These are phyloP conservation scores for Novakomyces olei DNA, from an alignment of 805 yeast species.

Conservation along the genomic window DNA sequence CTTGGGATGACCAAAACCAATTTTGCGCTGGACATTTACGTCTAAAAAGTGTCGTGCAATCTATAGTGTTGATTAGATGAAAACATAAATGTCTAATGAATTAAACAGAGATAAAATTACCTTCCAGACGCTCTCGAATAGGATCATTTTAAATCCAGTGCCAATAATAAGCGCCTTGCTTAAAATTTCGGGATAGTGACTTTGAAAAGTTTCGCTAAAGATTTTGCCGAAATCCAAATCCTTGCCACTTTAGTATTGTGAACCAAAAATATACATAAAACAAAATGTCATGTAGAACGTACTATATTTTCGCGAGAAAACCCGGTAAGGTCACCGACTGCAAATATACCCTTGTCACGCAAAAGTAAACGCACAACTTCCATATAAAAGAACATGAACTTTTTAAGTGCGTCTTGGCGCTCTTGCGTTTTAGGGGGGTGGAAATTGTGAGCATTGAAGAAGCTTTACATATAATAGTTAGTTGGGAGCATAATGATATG, in stretches of 20 bases:
- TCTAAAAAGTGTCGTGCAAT: constrained; percentile 1
- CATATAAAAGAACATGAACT: neutral
- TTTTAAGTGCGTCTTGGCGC: neutral
- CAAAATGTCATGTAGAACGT: too few relatives aligned
- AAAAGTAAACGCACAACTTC: constrained; percentile 1
- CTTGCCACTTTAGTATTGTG: too few relatives aligned
- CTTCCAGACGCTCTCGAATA: constrained; percentile 1
- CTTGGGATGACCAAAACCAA: constrained; percentile 1
- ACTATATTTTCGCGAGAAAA: constrained; percentile 2
- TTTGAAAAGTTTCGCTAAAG: constrained; percentile 2
- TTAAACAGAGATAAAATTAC: too few relatives aligned
- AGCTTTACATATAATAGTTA: too few relatives aligned
- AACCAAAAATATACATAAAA: too few relatives aligned
- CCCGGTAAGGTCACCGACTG: neutral
- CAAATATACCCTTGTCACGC: neutral
- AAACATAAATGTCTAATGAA: too few relatives aligned
- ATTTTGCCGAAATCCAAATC: constrained; percentile 1
- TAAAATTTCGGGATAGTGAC: constrained; percentile 1
- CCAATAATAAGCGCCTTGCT: constrained; percentile 3
- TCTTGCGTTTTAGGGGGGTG: constrained; percentile 1
- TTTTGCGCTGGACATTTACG: neutral
- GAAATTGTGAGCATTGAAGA: constrained; percentile 1
- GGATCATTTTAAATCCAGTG: constrained; percentile 1
- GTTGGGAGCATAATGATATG: too few relatives aligned
- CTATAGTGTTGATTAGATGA: too few relatives aligned